Evolutionary conservation across 1,139 yeast genomes (phyloP).

Genomic region (Candida gigantensis): DNA sequence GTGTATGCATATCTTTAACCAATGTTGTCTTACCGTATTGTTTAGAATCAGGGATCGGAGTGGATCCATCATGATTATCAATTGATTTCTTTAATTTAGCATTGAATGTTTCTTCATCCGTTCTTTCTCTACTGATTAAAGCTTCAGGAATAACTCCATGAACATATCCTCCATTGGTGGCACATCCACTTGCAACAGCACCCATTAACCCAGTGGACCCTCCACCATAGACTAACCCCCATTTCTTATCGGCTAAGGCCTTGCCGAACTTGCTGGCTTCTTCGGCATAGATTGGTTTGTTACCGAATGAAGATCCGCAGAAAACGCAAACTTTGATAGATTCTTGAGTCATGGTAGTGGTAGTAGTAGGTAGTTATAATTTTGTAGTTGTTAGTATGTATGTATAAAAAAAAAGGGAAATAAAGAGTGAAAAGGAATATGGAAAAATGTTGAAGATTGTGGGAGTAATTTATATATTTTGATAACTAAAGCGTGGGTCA

Average conservation of each 20-base stretch:
- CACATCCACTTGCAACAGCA: conserved; percentile 71
- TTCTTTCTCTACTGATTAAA: conserved; percentile 72
- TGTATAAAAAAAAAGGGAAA: not conserved
- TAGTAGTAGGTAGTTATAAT: not conserved
- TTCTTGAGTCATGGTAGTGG: conserved; percentile 9
- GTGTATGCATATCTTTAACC: conserved; percentile 87
- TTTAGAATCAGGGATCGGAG: conserved; percentile 62
- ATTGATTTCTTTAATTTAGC: conserved; percentile 45
- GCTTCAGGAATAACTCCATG: conserved; percentile 89
- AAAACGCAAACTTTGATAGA: conserved; percentile 60
- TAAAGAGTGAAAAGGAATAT: too few species aligned
- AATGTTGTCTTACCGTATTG: conserved; percentile 77
- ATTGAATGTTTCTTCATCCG: conserved; percentile 47
- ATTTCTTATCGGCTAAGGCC: conserved; percentile 55
- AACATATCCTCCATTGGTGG: conserved; percentile 68
- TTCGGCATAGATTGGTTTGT: conserved; percentile 47
- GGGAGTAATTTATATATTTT: too few species aligned
- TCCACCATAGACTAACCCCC: conserved; percentile 90
- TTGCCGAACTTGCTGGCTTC: conserved; percentile 63
- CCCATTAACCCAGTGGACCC: conserved; percentile 92
- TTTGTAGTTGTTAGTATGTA: not conserved
- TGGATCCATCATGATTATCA: conserved; percentile 56
- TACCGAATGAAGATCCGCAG: conserved; percentile 84
- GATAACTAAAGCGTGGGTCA: too few species aligned
- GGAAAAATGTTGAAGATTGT: too few species aligned